A percentile compares a stretch with the other conserved stretches of the same genome.
Conservation (phyloP, 768 basidiomycete species). For the Lentinula sp. region DNA sequence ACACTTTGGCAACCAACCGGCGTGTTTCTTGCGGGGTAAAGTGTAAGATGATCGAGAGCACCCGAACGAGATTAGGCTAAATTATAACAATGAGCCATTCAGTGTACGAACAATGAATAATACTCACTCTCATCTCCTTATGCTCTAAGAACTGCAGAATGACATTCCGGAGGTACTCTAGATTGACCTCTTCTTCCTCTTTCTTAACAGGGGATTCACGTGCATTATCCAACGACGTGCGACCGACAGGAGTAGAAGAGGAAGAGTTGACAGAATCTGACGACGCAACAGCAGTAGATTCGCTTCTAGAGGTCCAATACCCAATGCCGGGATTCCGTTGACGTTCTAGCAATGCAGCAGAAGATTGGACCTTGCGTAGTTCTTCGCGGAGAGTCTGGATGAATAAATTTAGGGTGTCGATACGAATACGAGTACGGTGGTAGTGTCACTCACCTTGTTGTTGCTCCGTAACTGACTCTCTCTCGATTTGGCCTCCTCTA, state of each 20-base stretch:
- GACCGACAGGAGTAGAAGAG: slow-evolving; percentile 28
- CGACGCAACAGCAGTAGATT: slow-evolving; percentile 28
- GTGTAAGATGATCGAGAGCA: slow-evolving; percentile 85
- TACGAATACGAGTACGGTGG: neutral
- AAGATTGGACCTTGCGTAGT: slow-evolving; percentile 91
- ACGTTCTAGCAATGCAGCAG: slow-evolving; percentile 81
- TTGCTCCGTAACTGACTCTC: slow-evolving; percentile 65
- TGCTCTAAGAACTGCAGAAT: slow-evolving; percentile 97
- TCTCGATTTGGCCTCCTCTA: slow-evolving; percentile 68
- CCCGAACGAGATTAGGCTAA: slow-evolving; percentile 85
- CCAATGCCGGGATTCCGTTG: slow-evolving; percentile 93
- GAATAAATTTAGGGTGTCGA: neutral
- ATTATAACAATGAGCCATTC: slow-evolving; percentile 1
- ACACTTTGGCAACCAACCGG: slow-evolving; percentile 83
- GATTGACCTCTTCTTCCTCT: slow-evolving; percentile 87
- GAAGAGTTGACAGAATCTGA: slow-evolving; percentile 32
- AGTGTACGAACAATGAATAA: neutral
- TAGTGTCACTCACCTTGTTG: slow-evolving; percentile 61
- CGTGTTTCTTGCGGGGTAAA: slow-evolving; percentile 96
- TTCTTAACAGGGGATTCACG: slow-evolving; percentile 21
- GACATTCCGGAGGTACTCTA: slow-evolving; percentile 94
- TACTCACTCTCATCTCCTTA: slow-evolving; percentile 92
- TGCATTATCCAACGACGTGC: slow-evolving; percentile 18
- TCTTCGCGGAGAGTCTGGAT: slow-evolving; percentile 85
- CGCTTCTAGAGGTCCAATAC: slow-evolving; percentile 66